phyloP scores from a whole-genome alignment of 179 eudicot genomes.

The Sideroxylon spinosum region DNA sequence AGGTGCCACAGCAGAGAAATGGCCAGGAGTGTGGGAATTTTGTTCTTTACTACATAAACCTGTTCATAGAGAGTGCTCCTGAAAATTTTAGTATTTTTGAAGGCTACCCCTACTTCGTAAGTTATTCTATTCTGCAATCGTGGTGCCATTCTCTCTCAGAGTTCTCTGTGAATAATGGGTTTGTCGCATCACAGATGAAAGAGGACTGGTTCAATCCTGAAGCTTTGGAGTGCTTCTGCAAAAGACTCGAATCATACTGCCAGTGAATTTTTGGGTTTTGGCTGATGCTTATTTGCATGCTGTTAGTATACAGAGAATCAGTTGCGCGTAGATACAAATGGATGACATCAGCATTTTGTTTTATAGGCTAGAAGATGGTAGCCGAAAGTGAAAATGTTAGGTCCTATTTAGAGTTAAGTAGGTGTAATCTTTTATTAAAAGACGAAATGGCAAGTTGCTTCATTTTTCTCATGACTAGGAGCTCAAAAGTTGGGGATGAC shows the following conservation, averaged over 20 bases:
- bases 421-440: background rate
- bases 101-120: constrained; percentile 65
- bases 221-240: constrained; percentile 38
- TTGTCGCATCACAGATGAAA: constrained; percentile 37
- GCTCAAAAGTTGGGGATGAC: too few species aligned
- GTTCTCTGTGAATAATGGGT: background rate
- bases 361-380: constrained; percentile 2
- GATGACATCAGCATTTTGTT: background rate
- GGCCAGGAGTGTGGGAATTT: constrained; percentile 62
- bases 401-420: background rate
- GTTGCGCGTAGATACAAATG: background rate
- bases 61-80: constrained; percentile 58
- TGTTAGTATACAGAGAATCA: background rate
- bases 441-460: too few species aligned
- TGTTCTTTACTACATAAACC: constrained; percentile 53
- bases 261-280: background rate
- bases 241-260: background rate
- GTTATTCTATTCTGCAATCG: constrained; percentile 17
- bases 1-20: constrained; percentile 83
- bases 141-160: background rate
- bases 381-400: background rate
- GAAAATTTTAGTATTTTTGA: constrained; percentile 43
- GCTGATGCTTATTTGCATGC: background rate
- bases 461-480: too few species aligned
- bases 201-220: constrained; percentile 47